These are phyloP conservation scores for Neurospora terricola DNA, from an alignment of 495 filamentous ascomycete species.

Conservation along the genomic window DNA sequence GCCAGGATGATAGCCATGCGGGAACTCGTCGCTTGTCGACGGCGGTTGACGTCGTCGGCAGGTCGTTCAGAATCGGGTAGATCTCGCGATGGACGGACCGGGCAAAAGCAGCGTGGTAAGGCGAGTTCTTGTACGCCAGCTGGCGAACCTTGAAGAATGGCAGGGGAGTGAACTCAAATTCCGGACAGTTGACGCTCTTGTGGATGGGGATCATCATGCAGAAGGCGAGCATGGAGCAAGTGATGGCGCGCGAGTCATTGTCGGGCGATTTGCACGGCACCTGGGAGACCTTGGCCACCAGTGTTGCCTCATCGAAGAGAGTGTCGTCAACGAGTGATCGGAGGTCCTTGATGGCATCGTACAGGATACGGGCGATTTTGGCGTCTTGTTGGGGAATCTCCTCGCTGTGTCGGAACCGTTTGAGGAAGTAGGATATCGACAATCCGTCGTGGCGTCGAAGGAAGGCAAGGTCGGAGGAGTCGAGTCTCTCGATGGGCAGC, in stretches of 20 bases:
- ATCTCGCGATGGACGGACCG: constrained; percentile 37
- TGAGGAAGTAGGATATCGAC: constrained; percentile 40
- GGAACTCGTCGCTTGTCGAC: constrained; percentile 1
- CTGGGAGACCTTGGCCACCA: constrained; percentile 27
- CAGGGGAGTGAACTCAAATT: constrained; percentile 35
- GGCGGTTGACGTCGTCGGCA: constrained; percentile 25
- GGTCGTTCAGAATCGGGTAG: constrained; percentile 24
- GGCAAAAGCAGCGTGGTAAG: constrained; percentile 33
- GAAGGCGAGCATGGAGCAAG: constrained; percentile 32
- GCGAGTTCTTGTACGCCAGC: constrained; percentile 32
- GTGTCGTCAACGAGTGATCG: constrained; percentile 28
- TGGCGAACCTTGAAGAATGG: constrained; percentile 42
- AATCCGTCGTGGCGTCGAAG: constrained; percentile 49
- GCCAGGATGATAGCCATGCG: neutral
- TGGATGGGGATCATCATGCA: constrained; percentile 38
- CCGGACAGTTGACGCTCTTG: constrained; percentile 18
- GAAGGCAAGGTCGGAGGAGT: constrained; percentile 47
- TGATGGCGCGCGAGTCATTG: constrained; percentile 14
- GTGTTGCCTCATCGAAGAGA: constrained; percentile 33
- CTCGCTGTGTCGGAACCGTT: constrained; percentile 34
- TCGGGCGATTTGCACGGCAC: constrained; percentile 28
- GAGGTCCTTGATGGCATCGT: constrained; percentile 26
- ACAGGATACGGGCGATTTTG: constrained; percentile 27
- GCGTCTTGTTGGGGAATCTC: constrained; percentile 10
- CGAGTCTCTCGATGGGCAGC: constrained; percentile 46